Base-by-base conservation (phyloP, 108 stramenopile species). In the Conticribra guillardii region DNA sequence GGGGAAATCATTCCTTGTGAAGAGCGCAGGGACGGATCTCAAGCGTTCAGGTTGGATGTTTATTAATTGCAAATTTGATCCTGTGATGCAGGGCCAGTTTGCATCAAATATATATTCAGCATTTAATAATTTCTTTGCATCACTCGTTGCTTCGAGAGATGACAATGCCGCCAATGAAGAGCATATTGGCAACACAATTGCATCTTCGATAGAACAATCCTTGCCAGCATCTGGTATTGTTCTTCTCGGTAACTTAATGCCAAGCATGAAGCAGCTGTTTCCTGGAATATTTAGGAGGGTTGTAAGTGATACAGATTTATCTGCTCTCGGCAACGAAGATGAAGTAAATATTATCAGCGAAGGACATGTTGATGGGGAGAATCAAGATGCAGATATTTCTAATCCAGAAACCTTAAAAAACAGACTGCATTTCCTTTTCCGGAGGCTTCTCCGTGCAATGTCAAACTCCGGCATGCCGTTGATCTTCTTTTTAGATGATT, bases 401-500 rank as follows among this genome's bases (percentile, higher is more conserved):
- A 17, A 26, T 0, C 18, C 53, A 23, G 34, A 44, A 45, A 41
- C 54, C 16, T 24, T 41, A 2, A 60, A 48, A 7, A 70, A 63
- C 23, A 21, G 69, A 23, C 26, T 64, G 62, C 60, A 64, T 22
- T 19, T 53, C 32, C 9, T 60, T 0, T 30, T 70, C 19, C 31
- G 47, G 11, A 34, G 19, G 22, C 32, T 70, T 11, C 26, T 53
- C 33, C 50, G 32, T 7, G 69, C 62, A 2, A 30, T 70, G 26
- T 62, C 61, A 11, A 64, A 27, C 50, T 22, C 48, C 18, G 69
- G 32, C 9, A 48, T 21, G 18, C 69, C 69, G 28, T 31, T 70
- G 16, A 19, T 60, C 2, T 53, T 72, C 0, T 65, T 72, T 18
- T 28, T 72, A 4, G 71, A 72, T 28, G 71, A 72, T 65, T 45